Evolutionary conservation across 2,329 filamentous ascomycete species (phyloP), one percentile per base, ranked within the genome.

Genomic region (Beauveria sp.): DNA sequence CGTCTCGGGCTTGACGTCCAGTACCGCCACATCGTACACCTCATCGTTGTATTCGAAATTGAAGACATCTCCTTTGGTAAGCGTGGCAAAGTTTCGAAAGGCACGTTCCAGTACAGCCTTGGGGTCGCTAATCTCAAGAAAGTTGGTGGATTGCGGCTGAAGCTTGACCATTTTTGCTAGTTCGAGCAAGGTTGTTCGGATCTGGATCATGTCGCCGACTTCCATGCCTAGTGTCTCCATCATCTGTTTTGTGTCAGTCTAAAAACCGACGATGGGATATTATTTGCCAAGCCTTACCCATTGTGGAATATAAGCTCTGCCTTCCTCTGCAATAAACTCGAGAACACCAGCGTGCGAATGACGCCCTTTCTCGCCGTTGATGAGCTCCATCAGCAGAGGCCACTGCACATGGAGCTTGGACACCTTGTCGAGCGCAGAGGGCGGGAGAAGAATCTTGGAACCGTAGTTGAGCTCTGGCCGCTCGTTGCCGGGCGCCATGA

Each of bases 281-380:
- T n/a, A 56, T 20, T 34, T 42, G 8, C 18, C 20, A 26, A 34
- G 75, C 82, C 66, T 78, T 78, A 93, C 90, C 93, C 95, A 99
- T 75, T 93, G 91, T 38, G 95, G 95, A 64, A 99, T 82, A 76
- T 99, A 99, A 60, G 96, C 92, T 73, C 95, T 90, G 55, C 95
- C 95, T 75, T 99, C 95, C 72, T 99, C 95, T 4, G 95, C 95
- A 62, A 96, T 95, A 72, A 99, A 99, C 75, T 99, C 95, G 65
- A 99, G 77, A 22, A 99, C 95, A 79, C 95, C 95, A 5, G 91
- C 93, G 75, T 99, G 95, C 28, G 93, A 95, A 72, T 89, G 88
- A 73, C 83, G 88, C 31, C 85, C 85, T 72, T 87, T 88, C 65
- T 88, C 86, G 26, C 93, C 92, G 72, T 98, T 99, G 69, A 91